phyloP scores from a whole-genome alignment of 768 basidiomycete species.

The Heimioporus sp. region DNA sequence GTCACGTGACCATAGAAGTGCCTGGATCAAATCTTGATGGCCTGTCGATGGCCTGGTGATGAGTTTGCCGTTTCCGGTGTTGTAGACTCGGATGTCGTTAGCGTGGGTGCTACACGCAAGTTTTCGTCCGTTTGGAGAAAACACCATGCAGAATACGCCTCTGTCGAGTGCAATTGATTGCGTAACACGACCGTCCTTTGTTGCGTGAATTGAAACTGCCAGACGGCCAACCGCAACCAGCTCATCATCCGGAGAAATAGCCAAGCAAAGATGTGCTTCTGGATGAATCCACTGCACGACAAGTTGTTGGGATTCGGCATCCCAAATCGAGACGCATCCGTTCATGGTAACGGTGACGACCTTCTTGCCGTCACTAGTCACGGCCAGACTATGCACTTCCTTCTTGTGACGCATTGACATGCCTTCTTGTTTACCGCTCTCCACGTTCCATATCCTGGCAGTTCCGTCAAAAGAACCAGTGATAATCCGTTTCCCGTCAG shows the following conservation, averaged over 20 bases:
- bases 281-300: neutral
- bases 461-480: neutral
- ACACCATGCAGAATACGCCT: neutral
- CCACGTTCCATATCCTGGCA: neutral
- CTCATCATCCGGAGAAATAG: conserved; percentile 1
- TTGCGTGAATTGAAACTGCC: neutral
- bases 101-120: neutral
- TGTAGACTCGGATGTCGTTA: neutral
- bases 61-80: neutral
- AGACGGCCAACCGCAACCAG: neutral
- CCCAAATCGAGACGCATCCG: neutral
- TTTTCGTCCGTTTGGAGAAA: conserved; percentile 1
- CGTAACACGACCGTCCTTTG: neutral
- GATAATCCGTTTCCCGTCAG: neutral
- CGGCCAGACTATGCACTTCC: neutral
- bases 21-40: neutral
- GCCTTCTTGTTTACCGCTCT: neutral
- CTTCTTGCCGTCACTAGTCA: neutral
- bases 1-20: conserved; percentile 4
- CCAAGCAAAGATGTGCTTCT: rapidly evolving
- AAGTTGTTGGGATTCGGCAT: neutral
- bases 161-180: neutral
- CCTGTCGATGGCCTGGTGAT: neutral
- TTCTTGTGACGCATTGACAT: neutral
- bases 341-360: neutral